Evolutionary conservation across 148 eudicot genomes (phyloP).

Genomic region (Salicornia ramosissima): DNA sequence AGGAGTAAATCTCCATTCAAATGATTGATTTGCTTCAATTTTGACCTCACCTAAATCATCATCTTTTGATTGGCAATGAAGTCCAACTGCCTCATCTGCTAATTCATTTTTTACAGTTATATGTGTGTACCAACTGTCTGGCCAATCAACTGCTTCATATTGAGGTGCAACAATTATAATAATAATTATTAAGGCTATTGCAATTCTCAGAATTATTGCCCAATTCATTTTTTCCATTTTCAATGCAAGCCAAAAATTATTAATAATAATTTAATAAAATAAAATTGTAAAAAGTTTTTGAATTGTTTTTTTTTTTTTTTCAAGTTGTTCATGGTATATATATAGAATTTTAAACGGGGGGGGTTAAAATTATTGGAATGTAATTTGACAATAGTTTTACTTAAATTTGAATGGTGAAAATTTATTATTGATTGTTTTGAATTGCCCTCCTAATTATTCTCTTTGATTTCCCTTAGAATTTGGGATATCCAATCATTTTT

Average conservation of each 20-base stretch:
- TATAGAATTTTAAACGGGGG: not conserved
- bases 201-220: not conserved
- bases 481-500: not conserved
- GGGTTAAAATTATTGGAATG: no score
- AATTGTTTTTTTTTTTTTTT: not conserved
- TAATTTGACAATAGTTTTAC: no score
- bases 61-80: slow-evolving; percentile 13
- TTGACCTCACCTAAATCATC: slow-evolving; percentile 1
- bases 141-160: not conserved
- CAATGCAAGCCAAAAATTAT: not conserved
- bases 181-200: no score
- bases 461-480: not conserved
- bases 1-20: slow-evolving; percentile 7
- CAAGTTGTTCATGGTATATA: not conserved
- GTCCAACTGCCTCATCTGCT: not conserved
- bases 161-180: not conserved
- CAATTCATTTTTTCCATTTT: slow-evolving; percentile 2
- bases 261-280: no score
- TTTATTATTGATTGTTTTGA: not conserved
- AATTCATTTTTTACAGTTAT: not conserved
- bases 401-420: no score
- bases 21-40: not conserved
- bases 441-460: not conserved
- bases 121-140: slow-evolving; percentile 8
- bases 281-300: not conserved